Base-by-base conservation (phyloP, 2,329 filamentous ascomycete genomes). In the Corinectria fuckeliana region DNA sequence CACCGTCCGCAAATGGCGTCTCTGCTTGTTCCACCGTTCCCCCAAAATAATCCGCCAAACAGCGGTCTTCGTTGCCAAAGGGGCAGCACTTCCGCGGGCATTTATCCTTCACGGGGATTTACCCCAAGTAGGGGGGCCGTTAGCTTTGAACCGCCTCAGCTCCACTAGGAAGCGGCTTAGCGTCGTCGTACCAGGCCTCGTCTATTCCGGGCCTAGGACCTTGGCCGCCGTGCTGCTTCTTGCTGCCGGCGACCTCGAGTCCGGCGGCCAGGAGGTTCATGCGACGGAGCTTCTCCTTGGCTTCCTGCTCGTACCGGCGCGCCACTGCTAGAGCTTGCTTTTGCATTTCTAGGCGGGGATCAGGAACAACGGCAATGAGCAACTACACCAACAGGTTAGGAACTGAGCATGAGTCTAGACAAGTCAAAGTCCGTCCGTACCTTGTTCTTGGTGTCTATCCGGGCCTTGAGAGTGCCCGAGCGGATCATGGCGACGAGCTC, bases 401-500 rank as follows among this genome's bases (percentile, higher is more conserved):
- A 59, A 14, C 14, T 21, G n/a, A 26, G 16, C 4, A 42, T 34
- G 13, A 30, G 30, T 3, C 11, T 7, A 8, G n/a, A 7, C 21
- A 11, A 18, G 21, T 11, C 7, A n/a, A 39, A 16, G 30, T 26
- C 69, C 75, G 30, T 26, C 69, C 75, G 65, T 77, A 89, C 88
- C 73, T 87, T 85, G 68, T 95, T 90, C 59, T 96, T 92, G 0
- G 91, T 85, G 72, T 99, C 93, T 60, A 99, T 89, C 25, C 92
- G 85, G 7, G 92, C 93, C 65, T 93, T 83, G 10, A 99, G 79
- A 1, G 82, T 82, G 7, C 88, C 88, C 11, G 82, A 80, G 50
- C 88, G 82, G 68, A 99, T 97, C 86, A 98, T 91, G 1, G 76
- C 74, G 25, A 90, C 84, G 28, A 98, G 81, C 76, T 99, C 95